A percentile compares a stretch with the other conserved stretches of the same genome.
Conservation (phyloP, 345 rosid species). For the Litchi chinensis region DNA sequence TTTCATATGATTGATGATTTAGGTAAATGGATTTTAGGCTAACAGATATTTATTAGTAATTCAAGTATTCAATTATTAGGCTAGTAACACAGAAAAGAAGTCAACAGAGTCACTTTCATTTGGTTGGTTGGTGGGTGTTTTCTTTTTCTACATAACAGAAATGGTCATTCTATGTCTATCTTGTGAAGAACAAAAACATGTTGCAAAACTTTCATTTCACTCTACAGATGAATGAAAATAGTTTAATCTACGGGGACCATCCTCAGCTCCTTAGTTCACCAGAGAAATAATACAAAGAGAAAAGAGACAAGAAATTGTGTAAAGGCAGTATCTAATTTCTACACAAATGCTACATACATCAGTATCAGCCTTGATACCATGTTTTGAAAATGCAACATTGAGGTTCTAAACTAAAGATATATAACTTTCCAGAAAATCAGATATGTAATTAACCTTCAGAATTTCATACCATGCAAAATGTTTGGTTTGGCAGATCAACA, state of each 20-base stretch:
- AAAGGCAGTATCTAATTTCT: neutral
- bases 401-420: neutral
- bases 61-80: neutral
- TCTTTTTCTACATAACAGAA: neutral
- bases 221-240: neutral
- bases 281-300: neutral
- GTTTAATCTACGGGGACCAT: neutral
- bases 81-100: neutral
- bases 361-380: neutral
- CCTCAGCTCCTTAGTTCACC: neutral
- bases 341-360: neutral
- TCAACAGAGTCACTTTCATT: neutral
- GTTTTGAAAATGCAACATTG: neutral
- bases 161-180: neutral
- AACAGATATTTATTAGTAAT: neutral
- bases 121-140: neutral
- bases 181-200: slow-evolving; percentile 8
- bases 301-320: neutral
- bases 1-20: neutral
- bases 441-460: neutral
- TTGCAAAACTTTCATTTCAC: slow-evolving; percentile 9
- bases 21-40: neutral
- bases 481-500: neutral
- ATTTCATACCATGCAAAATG: neutral
- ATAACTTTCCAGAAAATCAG: too few species aligned